Conservation (phyloP, 31 red algal genomes). For the Porphyra umbilicalis region DNA sequence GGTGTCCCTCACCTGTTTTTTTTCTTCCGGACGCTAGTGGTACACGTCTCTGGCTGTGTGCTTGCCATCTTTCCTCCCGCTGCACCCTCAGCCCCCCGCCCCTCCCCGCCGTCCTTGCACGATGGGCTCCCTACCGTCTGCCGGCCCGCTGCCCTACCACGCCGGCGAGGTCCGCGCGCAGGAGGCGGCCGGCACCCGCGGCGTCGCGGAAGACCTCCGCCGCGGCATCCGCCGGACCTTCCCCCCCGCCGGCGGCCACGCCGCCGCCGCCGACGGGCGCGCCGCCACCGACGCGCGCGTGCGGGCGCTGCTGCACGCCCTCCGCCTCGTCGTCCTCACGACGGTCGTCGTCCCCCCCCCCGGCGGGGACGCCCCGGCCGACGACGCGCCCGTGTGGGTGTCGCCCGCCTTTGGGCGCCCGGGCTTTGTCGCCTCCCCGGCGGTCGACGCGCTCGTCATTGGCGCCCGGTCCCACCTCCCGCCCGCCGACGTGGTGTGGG, state of each 20-base stretch:
- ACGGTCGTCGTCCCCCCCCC: constrained; percentile 9
- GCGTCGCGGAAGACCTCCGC: constrained; percentile 31
- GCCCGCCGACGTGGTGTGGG: constrained; percentile 6
- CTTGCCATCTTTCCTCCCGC: too few relatives aligned
- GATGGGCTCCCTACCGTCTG: too few relatives aligned
- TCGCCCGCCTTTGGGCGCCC: constrained; percentile 12
- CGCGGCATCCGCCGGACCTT: background rate
- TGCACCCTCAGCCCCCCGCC: too few relatives aligned
- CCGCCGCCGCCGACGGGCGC: background rate
- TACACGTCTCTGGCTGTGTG: too few relatives aligned
- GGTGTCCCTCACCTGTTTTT: too few relatives aligned
- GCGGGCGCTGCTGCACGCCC: background rate
- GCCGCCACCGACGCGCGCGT: background rate
- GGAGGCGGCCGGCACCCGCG: constrained; percentile 28
- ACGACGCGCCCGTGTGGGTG: constrained; percentile 18
- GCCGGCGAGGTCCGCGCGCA: constrained; percentile 27
- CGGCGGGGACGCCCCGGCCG: constrained; percentile 2
- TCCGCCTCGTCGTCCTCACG: constrained; percentile 9
- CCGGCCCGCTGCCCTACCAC: constrained; percentile 27
- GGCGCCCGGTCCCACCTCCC: background rate
- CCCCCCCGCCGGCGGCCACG: background rate
- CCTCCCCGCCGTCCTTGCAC: too few relatives aligned
- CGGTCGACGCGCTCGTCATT: background rate
- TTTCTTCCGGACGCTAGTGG: too few relatives aligned
- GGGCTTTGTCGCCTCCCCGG: constrained; percentile 1